Evolutionary conservation across 805 yeast species (phyloP).

Genomic region (Maudiozyma bulderi): DNA sequence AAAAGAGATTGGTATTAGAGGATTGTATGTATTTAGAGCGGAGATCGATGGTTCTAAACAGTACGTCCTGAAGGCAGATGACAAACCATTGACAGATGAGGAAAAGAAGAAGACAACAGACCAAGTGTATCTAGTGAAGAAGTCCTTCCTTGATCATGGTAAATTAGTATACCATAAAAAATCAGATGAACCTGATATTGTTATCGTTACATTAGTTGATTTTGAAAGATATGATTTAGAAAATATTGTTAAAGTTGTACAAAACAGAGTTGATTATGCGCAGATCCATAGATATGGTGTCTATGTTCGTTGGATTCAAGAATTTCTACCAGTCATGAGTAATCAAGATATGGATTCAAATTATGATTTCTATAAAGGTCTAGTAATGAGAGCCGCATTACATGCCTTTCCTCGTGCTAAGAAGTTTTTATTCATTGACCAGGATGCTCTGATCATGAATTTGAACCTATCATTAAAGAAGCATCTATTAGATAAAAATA

Average conservation of each 20-base stretch:
- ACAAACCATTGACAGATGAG: conserved; percentile 33
- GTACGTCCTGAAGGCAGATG: conserved; percentile 31
- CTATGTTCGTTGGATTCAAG: conserved; percentile 78
- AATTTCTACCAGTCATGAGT: conserved; percentile 56
- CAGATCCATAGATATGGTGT: conserved; percentile 72
- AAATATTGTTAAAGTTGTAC: conserved; percentile 59
- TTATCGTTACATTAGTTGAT: conserved; percentile 73
- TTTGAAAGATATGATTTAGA: conserved; percentile 53
- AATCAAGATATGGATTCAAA: conserved; percentile 30
- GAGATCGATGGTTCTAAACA: conserved; percentile 36
- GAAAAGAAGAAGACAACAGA: conserved; percentile 26
- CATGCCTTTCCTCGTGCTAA: conserved; percentile 85
- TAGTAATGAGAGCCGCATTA: conserved; percentile 72
- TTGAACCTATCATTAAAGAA: conserved; percentile 49
- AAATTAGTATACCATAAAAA: conserved; percentile 36
- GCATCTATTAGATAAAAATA: conserved; percentile 50
- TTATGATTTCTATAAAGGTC: conserved; percentile 20
- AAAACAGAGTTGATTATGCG: conserved; percentile 84
- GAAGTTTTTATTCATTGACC: conserved; percentile 82
- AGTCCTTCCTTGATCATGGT: conserved; percentile 56
- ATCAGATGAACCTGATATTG: conserved; percentile 45
- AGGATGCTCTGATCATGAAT: conserved; percentile 69
- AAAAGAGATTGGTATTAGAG: conserved; percentile 45
- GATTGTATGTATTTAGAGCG: conserved; percentile 40
- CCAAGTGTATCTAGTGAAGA: conserved; percentile 37